These are phyloP conservation scores for Ustilago shanxiensis DNA, from an alignment of 1,284 basidiomycete genomes.

Conservation along the genomic window DNA sequence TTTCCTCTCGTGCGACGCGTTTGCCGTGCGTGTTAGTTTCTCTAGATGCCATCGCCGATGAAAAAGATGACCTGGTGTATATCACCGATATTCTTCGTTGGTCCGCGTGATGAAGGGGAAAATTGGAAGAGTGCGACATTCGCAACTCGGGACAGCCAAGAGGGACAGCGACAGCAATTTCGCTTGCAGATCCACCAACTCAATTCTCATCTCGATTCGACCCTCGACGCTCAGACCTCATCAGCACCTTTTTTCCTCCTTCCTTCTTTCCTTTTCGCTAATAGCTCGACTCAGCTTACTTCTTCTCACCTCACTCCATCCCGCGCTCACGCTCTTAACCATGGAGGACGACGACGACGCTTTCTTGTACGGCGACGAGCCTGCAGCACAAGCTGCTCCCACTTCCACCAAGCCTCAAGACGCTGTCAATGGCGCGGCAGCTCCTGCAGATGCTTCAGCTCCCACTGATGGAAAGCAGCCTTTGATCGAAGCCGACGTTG, in stretches of 20 bases:
- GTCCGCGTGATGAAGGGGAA: slow-evolving; percentile 1
- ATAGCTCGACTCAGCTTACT: neutral
- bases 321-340: neutral
- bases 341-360: slow-evolving; percentile 63
- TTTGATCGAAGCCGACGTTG: neutral
- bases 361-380: slow-evolving; percentile 58
- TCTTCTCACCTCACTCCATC: neutral
- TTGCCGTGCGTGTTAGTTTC: neutral
- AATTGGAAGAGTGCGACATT: neutral
- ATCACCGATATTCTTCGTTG: too few species aligned
- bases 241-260: neutral
- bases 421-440: slow-evolving; percentile 7
- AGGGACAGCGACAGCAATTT: neutral
- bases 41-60: neutral
- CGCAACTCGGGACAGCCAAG: neutral
- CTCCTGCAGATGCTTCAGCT: neutral
- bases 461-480: neutral
- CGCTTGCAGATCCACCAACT: neutral
- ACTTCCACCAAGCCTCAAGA: slow-evolving; percentile 12
- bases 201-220: slow-evolving; percentile 1
- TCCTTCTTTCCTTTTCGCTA: neutral
- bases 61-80: neutral
- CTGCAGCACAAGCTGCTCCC: slow-evolving; percentile 17
- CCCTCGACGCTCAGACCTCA: slow-evolving; percentile 4
- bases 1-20: too few species aligned